A percentile compares a stretch with the other conserved stretches of the same genome.
These are phyloP conservation scores for Erodium chrysanthum DNA, from an alignment of 441 rosid genomes.

Conservation along the genomic window DNA sequence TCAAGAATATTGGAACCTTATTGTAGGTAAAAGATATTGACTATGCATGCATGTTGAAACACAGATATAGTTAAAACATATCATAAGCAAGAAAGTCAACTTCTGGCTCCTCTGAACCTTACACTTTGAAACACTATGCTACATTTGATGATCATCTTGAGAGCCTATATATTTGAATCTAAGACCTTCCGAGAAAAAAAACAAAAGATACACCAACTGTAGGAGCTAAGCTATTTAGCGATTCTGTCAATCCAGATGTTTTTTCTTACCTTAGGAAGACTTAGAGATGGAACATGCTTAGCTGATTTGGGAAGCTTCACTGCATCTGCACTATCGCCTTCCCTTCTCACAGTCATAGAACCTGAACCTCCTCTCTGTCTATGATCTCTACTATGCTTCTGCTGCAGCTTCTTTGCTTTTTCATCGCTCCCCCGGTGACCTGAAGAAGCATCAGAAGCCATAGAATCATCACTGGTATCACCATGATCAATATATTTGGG, in stretches of 20 bases:
- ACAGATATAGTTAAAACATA: neutral
- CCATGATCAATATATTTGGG: neutral
- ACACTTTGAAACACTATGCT: neutral
- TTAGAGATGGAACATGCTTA: neutral
- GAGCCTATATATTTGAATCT: neutral
- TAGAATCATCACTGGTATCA: neutral
- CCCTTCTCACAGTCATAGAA: neutral
- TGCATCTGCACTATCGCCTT: neutral
- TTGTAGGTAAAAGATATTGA: neutral
- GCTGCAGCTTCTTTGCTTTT: neutral
- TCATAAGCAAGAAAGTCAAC: neutral
- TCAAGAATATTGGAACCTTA: too few relatives aligned
- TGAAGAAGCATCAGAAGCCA: constrained; percentile 3
- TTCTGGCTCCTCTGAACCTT: neutral
- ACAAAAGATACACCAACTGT: neutral
- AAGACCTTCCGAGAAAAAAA: neutral
- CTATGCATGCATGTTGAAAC: neutral
- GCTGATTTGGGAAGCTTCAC: neutral
- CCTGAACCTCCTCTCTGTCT: neutral
- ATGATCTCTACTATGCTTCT: neutral
- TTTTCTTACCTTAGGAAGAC: neutral
- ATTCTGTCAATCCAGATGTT: neutral
- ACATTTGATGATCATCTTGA: neutral
- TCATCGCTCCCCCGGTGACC: neutral
- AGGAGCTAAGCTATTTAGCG: neutral